Base-by-base conservation (phyloP, 306 rosid species). In the Alnus glutinosa region DNA sequence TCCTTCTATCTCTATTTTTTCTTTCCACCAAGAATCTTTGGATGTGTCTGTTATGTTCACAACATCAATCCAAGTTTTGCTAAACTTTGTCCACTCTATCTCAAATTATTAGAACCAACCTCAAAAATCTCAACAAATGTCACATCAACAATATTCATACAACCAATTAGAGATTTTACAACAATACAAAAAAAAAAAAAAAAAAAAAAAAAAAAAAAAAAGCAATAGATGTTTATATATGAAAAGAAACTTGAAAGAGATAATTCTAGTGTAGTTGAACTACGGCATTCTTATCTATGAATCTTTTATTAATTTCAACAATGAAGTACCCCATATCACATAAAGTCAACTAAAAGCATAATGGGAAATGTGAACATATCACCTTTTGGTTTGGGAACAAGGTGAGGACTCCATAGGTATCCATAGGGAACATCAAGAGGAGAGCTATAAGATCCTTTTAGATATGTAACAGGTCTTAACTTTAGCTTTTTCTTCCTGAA, bases 301-400 rank as follows among this genome's bases (percentile, higher is more conserved):
- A 39, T 39, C 4, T 14, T 11, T 51, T 13, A 5, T 18, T 55
- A 5, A 55, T 5, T 61, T 12, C 16, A 61, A 28, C 14, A 61
- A 28, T 61, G 5, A 58, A 28, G 61, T 18, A 55, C n/a, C 18
- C 30, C 23, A 58, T 23, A 54, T 54, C 19, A 62, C 19, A 67
- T 1, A 14, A 9, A 37, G 8, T 67, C 51, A 67, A 67, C 28
- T 9, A 16, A 39, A 36, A 34, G 47, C 15, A 18, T 36, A 67
- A 67, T 39, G 72, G 30, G 28, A 39, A 37, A 67, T 18, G 50
- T 73, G 75, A 64, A 52, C 14, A 78, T 51, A 80, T 67, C 70
- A 94, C 98, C 98, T 92, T 91, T 89, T 55, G 97, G 98, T 79
- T 95, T 95, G 75, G 98, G 97, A 88, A 95, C 93, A 81, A 95